phyloP scores from a whole-genome alignment of 2,329 filamentous ascomycete species.

The Dactylellina cionopaga region DNA sequence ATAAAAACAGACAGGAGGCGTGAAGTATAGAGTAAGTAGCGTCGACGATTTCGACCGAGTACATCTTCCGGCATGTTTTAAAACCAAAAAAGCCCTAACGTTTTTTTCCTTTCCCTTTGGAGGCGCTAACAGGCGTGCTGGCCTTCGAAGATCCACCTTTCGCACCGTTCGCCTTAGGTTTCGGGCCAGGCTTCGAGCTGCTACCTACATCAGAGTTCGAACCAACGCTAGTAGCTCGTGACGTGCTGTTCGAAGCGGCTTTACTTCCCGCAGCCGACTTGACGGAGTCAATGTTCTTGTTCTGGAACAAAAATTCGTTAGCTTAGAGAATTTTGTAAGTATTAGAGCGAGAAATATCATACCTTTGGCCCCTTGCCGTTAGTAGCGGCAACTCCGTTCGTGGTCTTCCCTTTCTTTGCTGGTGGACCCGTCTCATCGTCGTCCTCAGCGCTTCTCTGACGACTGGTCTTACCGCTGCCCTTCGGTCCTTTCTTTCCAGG shows the following conservation, averaged over 20 bases:
- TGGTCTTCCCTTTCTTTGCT: conserved; percentile 84
- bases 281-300: conserved; percentile 89
- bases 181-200: conserved; percentile 42
- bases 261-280: conserved; percentile 78
- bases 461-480: conserved; percentile 75
- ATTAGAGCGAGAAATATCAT: conserved; percentile 28
- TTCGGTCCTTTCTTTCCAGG: conserved; percentile 64
- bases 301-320: conserved; percentile 66
- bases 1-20: not conserved
- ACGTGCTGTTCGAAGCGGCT: conserved; percentile 78
- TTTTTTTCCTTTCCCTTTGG: conserved; percentile 48
- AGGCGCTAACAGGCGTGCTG: conserved; percentile 33
- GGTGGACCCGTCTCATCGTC: conserved; percentile 84
- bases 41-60: not conserved
- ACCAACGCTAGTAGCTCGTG: conserved; percentile 85
- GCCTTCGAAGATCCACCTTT: conserved; percentile 51
- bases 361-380: conserved; percentile 57
- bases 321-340: not conserved
- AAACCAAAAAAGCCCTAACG: too few species aligned
- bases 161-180: conserved; percentile 33
- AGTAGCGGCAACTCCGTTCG: conserved; percentile 48
- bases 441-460: conserved; percentile 68
- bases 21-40: not conserved
- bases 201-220: conserved; percentile 70
- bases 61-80: too few species aligned